phyloP scores from a whole-genome alignment of 257 asterid genomes.

The Salvia rosmarinus region DNA sequence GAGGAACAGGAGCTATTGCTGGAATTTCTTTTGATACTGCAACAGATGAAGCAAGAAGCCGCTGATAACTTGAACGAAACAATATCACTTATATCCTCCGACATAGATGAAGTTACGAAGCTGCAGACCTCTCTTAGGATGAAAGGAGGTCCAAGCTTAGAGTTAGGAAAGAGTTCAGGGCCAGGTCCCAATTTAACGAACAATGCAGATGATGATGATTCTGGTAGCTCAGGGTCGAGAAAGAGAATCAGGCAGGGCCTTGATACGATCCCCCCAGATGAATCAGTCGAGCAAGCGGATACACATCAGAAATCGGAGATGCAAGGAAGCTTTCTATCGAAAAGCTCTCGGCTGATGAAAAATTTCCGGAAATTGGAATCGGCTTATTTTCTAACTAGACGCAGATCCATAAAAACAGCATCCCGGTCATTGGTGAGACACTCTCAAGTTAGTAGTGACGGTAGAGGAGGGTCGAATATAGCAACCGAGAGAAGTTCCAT shows the following conservation, averaged over 20 bases:
- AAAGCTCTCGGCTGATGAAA: conserved; percentile 74
- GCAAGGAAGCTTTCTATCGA: conserved; percentile 53
- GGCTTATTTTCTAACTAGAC: conserved; percentile 73
- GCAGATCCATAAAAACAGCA: conserved; percentile 49
- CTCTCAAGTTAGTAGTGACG: conserved; percentile 51
- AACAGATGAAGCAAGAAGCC: conserved; percentile 78
- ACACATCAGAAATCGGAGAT: conserved; percentile 42
- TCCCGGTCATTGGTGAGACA: conserved; percentile 50
- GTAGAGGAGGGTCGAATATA: conserved; percentile 56
- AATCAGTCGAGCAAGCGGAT: conserved; percentile 40
- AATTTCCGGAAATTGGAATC: conserved; percentile 80
- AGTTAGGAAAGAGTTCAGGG: conserved; percentile 44
- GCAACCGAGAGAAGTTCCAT: conserved; percentile 77
- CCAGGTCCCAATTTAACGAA: conserved; percentile 41
- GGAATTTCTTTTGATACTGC: conserved; percentile 74
- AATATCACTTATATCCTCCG: conserved; percentile 69
- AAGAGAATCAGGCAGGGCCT: conserved; percentile 67
- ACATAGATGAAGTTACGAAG: conserved; percentile 75
- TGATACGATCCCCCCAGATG: conserved; percentile 35
- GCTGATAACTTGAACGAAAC: conserved; percentile 65
- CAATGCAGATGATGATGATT: conserved; percentile 55
- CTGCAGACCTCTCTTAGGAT: conserved; percentile 54
- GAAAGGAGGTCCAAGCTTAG: conserved; percentile 53
- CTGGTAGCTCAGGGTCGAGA: conserved; percentile 67
- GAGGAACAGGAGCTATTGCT: conserved; percentile 88